Conservation (phyloP, 2,329 filamentous ascomycete species). For the Thielaviopsis euricoi region DNA sequence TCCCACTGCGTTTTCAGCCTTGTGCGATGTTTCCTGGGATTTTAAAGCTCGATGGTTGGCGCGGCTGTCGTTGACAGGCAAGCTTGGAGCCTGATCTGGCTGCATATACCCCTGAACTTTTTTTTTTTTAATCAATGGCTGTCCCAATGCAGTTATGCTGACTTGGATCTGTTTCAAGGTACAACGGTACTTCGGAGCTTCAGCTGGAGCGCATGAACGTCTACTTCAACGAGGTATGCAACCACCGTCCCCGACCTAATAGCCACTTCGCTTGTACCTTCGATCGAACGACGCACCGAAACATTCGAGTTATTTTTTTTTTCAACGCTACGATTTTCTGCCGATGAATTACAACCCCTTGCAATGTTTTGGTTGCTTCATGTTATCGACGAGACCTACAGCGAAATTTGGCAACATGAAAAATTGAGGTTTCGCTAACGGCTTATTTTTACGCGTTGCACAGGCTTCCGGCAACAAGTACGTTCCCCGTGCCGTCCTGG, state of each 20-base stretch:
- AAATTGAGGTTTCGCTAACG: not conserved
- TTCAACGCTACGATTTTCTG: not conserved
- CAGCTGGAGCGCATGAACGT: constrained; percentile 99
- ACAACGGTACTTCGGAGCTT: constrained; percentile 96
- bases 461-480: constrained; percentile 97
- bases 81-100: not conserved
- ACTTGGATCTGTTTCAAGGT: constrained; percentile 33
- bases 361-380: not conserved
- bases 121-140: not conserved
- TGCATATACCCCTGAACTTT: constrained; percentile 3
- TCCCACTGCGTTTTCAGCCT: not conserved
- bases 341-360: not conserved
- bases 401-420: not conserved
- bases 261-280: not conserved
- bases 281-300: not conserved
- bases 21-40: not conserved
- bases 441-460: constrained; percentile 6
- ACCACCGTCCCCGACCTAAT: not conserved
- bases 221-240: constrained; percentile 70
- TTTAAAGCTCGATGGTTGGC: not conserved
- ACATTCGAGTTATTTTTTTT: not conserved
- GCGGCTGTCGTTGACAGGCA: not conserved
- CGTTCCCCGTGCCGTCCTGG: constrained; percentile 95
- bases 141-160: not conserved
- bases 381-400: not conserved